Percentiles rank a stretch among this genome's conserved stretches.
Conservation (phyloP, 495 filamentous ascomycete species). For the Hypoxylon perforatum region DNA sequence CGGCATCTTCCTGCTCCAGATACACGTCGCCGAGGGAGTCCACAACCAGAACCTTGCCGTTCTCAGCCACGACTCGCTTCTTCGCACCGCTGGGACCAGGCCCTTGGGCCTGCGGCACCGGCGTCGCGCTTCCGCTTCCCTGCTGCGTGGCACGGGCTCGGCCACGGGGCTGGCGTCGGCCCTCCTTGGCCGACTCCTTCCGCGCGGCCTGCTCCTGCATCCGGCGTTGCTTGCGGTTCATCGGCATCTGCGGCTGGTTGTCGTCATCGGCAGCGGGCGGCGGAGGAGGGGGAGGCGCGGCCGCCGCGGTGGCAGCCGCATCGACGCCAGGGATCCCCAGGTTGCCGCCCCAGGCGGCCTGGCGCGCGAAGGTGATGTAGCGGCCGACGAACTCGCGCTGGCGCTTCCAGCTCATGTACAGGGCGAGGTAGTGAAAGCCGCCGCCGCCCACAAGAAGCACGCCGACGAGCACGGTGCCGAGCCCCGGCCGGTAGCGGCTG, state of each 20-base stretch:
- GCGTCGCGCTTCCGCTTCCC: slow-evolving; percentile 43
- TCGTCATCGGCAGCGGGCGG: slow-evolving; percentile 60
- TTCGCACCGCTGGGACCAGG: slow-evolving; percentile 71
- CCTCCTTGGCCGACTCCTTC: slow-evolving; percentile 66
- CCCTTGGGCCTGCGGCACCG: slow-evolving; percentile 44
- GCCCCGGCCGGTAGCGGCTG: slow-evolving; percentile 86
- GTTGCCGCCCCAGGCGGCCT: slow-evolving; percentile 89
- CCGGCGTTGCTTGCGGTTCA: slow-evolving; percentile 89
- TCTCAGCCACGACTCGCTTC: slow-evolving; percentile 88
- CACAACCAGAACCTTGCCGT: slow-evolving; percentile 93
- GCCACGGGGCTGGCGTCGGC: slow-evolving; percentile 42
- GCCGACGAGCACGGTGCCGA: slow-evolving; percentile 83
- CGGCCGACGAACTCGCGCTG: slow-evolving; percentile 89
- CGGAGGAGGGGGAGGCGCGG: slow-evolving; percentile 49
- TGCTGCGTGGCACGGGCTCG: slow-evolving; percentile 46
- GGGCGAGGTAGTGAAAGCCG: slow-evolving; percentile 81
- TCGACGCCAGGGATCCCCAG: slow-evolving; percentile 75
- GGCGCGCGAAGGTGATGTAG: slow-evolving; percentile 89
- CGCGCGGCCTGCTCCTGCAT: slow-evolving; percentile 84
- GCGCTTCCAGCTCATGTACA: slow-evolving; percentile 86
- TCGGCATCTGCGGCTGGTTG: slow-evolving; percentile 58
- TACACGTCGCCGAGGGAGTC: slow-evolving; percentile 92
- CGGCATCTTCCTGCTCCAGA: slow-evolving; percentile 87
- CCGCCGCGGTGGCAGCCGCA: slow-evolving; percentile 47
- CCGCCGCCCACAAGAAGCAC: slow-evolving; percentile 89